Base-by-base conservation (phyloP, 2,329 filamentous ascomycete genomes). In the Cladobotryum mycophilum region DNA sequence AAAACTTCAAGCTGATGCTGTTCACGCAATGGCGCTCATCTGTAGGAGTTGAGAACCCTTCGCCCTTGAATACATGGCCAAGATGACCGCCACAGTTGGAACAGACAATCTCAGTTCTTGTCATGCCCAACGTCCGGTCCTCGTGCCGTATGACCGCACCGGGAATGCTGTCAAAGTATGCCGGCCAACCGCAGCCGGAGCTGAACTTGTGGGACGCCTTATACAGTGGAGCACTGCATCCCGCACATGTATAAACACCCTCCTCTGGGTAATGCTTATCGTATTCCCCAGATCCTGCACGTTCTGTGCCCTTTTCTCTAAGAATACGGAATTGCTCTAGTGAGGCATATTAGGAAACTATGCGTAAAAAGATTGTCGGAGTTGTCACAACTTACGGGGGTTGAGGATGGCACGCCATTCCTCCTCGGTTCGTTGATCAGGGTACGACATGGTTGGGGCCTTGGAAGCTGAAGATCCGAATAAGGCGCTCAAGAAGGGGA, bases 1-100 rank as follows among this genome's bases (percentile, higher is more conserved):
- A 79, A 65, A 99, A 97, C 60, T 84, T 93, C 70, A 97, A 74
- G 66, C 88, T 95, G 48, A 97, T 73, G 63, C 89, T 93, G 67
- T 97, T 99, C 52, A 99, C 93, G 65, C 93, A 99, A 73, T 99
- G 93, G 55, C 93, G 80, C 81, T 99, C 93, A 67, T 99, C 86
- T 17, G 91, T 97, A 5, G 93, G 90, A 18, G 87, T 95, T 7
- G 77, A 61, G 64, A 84, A 93, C 30, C 87, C 86, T 69, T 95
- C 90, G 13, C 90, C 90, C 75, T 95, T 93, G 69, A 95, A 95
- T 11, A 95, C 89, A 74, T 96, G 90, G n/a, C 90, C 90, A 55
- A 96, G 68, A 70, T 96, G 90, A 2, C 93, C 93, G 20, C 93
- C 95, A 65, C 93, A 99, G 67, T 95, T 96, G 56, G 82, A 81